These are phyloP conservation scores for Euphorbia peplus DNA, from an alignment of 345 rosid genomes.

Conservation along the genomic window DNA sequence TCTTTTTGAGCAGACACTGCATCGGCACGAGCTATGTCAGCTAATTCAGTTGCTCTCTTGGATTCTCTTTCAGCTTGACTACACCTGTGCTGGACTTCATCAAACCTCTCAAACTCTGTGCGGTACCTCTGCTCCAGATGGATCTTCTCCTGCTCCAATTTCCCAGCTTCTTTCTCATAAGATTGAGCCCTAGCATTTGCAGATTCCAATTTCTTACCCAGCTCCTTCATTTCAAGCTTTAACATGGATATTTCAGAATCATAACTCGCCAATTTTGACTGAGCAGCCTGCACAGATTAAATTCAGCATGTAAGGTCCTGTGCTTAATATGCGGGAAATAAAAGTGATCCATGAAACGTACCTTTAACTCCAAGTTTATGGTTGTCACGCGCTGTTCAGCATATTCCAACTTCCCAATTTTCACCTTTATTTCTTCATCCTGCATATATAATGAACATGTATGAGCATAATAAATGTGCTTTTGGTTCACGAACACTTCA, in stretches of 20 bases:
- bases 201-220: conserved; percentile 61
- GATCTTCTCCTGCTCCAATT: conserved; percentile 81
- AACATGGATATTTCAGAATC: conserved; percentile 61
- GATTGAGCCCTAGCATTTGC: conserved; percentile 67
- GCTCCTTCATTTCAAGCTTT: conserved; percentile 53
- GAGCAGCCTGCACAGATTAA: conserved; percentile 68
- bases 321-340: background rate
- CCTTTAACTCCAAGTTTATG: conserved; percentile 82
- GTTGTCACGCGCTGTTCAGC: conserved; percentile 81
- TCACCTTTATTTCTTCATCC: conserved; percentile 82
- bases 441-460: conserved; percentile 35
- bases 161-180: conserved; percentile 74
- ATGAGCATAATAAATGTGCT: background rate
- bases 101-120: conserved; percentile 79
- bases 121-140: conserved; percentile 75
- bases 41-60: conserved; percentile 80
- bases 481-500: background rate
- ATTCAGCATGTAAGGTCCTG: conserved; percentile 9
- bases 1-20: conserved; percentile 79
- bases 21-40: conserved; percentile 82
- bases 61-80: conserved; percentile 79
- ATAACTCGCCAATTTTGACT: conserved; percentile 74
- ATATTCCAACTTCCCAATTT: conserved; percentile 59
- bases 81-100: conserved; percentile 78
- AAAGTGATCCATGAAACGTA: no score